Evolutionary conservation across 768 basidiomycete genomes (phyloP), one percentile per base, ranked within the genome.

Genomic region (Rhizopogon vesiculosus): DNA sequence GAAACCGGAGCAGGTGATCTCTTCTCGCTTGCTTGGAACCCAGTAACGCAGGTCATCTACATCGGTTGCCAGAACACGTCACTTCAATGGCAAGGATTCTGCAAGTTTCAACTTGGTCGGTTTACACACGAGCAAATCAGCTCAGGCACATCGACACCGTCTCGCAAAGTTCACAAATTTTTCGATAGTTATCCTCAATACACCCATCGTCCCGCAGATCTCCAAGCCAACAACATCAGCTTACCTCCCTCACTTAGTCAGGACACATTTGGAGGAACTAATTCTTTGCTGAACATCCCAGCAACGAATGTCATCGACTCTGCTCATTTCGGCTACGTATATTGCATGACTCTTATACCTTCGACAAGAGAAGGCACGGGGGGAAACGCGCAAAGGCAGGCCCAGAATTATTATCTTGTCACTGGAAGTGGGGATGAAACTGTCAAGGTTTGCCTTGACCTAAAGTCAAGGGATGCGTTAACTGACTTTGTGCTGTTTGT

Each of bases 241-340:
- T 62, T 58, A 18, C 71, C 69, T 4, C 67, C 70, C 35, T 49
- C 67, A 66, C 16, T 72, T 74, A 40, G 67, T 15, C 71, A 70
- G 53, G 67, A 67, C 7, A 49, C 61, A 42, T 52, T 18, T 39
- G 59, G 44, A 42, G 54, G 45, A 57, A 66, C 57, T 10, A 42
- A 60, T n/a, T 60, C 62, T 31, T 44, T 64, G 7, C 65, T 91
- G 29, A 70, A 77, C 50, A 84, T 96, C 19, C 82, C 85, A 1
- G 73, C 81, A 12, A 74, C 73, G 53, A 90, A 92, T 61, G 86
- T 93, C 31, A 76, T 93, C 28, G 86, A 90, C 61, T 90, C 91
- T 1, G 96, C 94, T 3, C 96, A 98, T 69, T 95, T 85, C 66
- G 96, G 96, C 8, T 98, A 98, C 65, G 80, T 98, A 12, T 95